Conservation (phyloP, 495 filamentous ascomycete genomes). For the Baudoinia panamericana region DNA sequence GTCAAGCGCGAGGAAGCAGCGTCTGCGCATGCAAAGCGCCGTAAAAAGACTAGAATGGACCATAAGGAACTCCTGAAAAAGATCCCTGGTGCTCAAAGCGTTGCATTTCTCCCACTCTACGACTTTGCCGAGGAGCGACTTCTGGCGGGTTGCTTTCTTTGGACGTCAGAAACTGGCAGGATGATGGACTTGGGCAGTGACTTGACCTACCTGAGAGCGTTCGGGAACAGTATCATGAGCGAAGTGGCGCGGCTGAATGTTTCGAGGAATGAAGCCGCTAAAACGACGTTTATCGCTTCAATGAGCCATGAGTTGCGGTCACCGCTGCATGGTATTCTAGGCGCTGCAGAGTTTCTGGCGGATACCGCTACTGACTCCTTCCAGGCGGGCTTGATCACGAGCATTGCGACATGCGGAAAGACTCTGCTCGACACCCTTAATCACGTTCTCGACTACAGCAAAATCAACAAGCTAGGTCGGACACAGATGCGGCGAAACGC, state of each 20-base stretch:
- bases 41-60: neutral
- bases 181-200: slow-evolving; percentile 8
- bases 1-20: neutral
- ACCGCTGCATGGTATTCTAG: slow-evolving; percentile 22
- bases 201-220: slow-evolving; percentile 8
- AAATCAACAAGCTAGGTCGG: slow-evolving; percentile 18
- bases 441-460: slow-evolving; percentile 23
- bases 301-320: slow-evolving; percentile 21
- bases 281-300: slow-evolving; percentile 17
- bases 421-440: slow-evolving; percentile 26
- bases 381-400: slow-evolving; percentile 19
- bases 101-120: slow-evolving; percentile 8
- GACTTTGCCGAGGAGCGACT: slow-evolving; percentile 5
- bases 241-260: slow-evolving; percentile 19
- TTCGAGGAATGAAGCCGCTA: slow-evolving; percentile 14
- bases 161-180: slow-evolving; percentile 2
- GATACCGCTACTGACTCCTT: slow-evolving; percentile 19
- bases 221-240: slow-evolving; percentile 18
- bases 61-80: slow-evolving; percentile 1
- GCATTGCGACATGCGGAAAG: slow-evolving; percentile 20
- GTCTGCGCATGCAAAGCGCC: neutral
- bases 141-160: slow-evolving; percentile 6
- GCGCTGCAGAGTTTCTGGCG: slow-evolving; percentile 20
- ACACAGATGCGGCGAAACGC: slow-evolving; percentile 9
- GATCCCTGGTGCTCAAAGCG: slow-evolving; percentile 1